A percentile compares a stretch with the other conserved stretches of the same genome.
These are phyloP conservation scores for Phytopythium sindhum DNA, from an alignment of 352 stramenopile genomes.

Conservation along the genomic window DNA sequence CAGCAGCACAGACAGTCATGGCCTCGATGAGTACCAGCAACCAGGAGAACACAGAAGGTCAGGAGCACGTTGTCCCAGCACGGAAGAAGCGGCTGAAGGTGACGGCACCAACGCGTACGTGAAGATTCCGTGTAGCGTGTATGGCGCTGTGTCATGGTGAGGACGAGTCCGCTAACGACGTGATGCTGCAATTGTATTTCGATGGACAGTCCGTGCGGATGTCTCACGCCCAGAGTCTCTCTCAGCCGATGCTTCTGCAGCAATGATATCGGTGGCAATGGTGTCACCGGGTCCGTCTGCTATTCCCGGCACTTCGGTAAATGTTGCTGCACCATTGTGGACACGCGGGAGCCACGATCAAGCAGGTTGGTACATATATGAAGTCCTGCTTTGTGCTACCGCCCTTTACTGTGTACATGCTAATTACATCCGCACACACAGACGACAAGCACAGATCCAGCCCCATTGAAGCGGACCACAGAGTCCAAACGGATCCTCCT, in stretches of 20 bases:
- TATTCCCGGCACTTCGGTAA: background rate
- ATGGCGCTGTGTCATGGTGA: background rate
- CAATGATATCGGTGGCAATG: background rate
- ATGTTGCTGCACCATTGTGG: background rate
- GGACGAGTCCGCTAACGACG: background rate
- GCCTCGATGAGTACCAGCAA: conserved; percentile 6
- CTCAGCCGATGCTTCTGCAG: background rate
- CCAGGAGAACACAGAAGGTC: background rate
- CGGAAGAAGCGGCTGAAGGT: conserved; percentile 1
- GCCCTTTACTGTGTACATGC: background rate
- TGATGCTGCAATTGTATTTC: background rate
- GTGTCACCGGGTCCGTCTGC: background rate
- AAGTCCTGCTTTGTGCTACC: background rate
- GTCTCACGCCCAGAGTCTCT: background rate
- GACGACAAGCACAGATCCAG: background rate
- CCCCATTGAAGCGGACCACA: too few relatives aligned
- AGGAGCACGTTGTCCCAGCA: background rate
- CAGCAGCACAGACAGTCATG: conserved; percentile 11
- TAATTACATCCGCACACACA: background rate
- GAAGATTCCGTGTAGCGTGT: too few relatives aligned
- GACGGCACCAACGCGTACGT: background rate
- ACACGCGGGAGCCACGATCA: background rate
- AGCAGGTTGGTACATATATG: background rate
- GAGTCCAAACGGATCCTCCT: conserved; percentile 6
- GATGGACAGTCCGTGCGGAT: background rate